Evolutionary conservation across 371 early-diverging fungal species (phyloP), one percentile per base, ranked within the genome.

Genomic region (Chytridium lagenaria): DNA sequence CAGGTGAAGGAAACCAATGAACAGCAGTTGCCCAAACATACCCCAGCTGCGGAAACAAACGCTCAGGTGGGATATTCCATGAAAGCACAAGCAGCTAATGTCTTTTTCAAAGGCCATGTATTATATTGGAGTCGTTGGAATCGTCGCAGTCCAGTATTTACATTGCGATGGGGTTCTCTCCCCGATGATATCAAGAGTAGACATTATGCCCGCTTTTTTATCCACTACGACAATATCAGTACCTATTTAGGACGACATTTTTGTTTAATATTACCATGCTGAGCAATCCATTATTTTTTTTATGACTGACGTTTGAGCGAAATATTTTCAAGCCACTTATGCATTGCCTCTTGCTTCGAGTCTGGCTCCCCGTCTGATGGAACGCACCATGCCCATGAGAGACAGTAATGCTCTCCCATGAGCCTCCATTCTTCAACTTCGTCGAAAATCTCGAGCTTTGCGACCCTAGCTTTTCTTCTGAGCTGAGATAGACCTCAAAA

Each of bases 401-500:
- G 84, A 51, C 95, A 96, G 70, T 98, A 98, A 81, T 98, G 98
- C 1, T 81, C 84, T 0, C 91, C 88, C 37, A 98, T 82, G 23
- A 98, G 73, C 26, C 80, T 80, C 93, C 97, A 96, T 81, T 96
- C 98, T 81, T 98, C 98, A 50, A 95, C 76, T 81, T 98, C 98
- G 77, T 98, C 97, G 71, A 98, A 85, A 10, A 95, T 88, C 77
- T 98, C 97, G 36, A 96, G 75, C 67, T 78, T 79, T 22, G 89
- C 81, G 49, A 97, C 85, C 50, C 97, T 89, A 39, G 66, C 71
- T 16, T 44, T 37, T 75, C 75, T 36, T 70, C 75, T 22, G 37
- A 23, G 3, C 59, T 10, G 5, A 68, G 12, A 39, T 82, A 84
- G 1, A 74, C 36, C 65, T 91, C 87, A 72, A 91, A 95, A 12